These are phyloP conservation scores for Brassica hybrid DNA, from an alignment of 441 rosid species.

Conservation along the genomic window DNA sequence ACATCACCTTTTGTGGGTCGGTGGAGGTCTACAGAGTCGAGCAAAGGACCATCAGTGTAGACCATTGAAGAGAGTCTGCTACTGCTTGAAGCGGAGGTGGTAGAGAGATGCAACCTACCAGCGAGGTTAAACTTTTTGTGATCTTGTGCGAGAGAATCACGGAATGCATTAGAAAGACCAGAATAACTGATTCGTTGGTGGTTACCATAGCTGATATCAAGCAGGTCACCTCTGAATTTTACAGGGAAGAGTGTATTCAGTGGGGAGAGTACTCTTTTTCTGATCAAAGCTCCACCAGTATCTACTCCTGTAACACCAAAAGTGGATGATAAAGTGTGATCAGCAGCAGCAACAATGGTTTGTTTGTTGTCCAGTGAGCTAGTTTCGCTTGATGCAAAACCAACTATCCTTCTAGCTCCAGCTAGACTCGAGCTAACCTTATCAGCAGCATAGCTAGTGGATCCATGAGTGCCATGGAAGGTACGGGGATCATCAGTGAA, in stretches of 20 bases:
- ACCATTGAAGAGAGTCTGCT: too few species aligned
- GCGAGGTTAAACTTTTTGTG: too few species aligned
- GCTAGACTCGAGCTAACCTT: constrained; percentile 45
- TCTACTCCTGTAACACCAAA: constrained; percentile 51
- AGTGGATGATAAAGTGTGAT: constrained; percentile 47
- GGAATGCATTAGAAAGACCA: too few species aligned
- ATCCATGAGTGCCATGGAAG: constrained; percentile 41
- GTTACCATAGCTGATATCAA: constrained; percentile 1
- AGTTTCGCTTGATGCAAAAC: constrained; percentile 67
- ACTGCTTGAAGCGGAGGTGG: too few species aligned
- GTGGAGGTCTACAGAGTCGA: too few species aligned
- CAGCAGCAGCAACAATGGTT: constrained; percentile 49
- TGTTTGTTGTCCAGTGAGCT: constrained; percentile 36
- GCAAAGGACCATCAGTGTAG: too few species aligned
- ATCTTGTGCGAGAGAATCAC: too few species aligned
- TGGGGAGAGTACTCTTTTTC: constrained; percentile 81
- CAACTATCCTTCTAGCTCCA: constrained; percentile 81
- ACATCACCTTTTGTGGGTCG: background rate
- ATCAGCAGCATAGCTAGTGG: constrained; percentile 47
- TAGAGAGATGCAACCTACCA: too few species aligned
- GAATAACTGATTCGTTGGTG: too few species aligned
- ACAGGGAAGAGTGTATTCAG: constrained; percentile 64
- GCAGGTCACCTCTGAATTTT: constrained; percentile 60
- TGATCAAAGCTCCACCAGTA: constrained; percentile 59
- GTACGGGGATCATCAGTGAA: constrained; percentile 47